Percentiles rank a stretch among this genome's conserved stretches.
phyloP scores from a whole-genome alignment of 352 stramenopile species.

The Elongisporangium prolatum region DNA sequence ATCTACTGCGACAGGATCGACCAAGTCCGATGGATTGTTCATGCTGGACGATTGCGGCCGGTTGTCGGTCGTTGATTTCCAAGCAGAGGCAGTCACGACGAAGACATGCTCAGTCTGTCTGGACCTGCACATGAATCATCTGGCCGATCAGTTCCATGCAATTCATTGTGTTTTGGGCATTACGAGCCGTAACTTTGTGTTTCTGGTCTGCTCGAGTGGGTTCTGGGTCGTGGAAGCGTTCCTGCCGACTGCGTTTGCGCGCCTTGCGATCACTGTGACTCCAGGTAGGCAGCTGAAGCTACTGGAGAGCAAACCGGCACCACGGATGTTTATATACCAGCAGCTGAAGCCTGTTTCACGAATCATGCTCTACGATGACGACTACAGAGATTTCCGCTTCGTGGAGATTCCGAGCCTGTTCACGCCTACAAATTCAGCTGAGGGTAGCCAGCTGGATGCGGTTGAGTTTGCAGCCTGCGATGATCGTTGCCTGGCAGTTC shows the following conservation, averaged over 20 bases:
- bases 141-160: constrained; percentile 23
- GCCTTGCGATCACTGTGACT: constrained; percentile 14
- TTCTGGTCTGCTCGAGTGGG: constrained; percentile 31
- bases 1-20: not conserved
- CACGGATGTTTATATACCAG: constrained; percentile 24
- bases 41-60: constrained; percentile 25
- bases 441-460: not conserved
- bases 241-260: constrained; percentile 16
- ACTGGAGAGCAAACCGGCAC: constrained; percentile 1
- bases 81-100: not conserved
- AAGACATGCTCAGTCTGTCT: not conserved
- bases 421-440: not conserved
- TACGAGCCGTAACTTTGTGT: constrained; percentile 19
- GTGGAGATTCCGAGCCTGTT: constrained; percentile 5
- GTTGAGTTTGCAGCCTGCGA: constrained; percentile 3
- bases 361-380: constrained; percentile 21
- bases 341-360: constrained; percentile 13
- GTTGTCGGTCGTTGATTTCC: constrained; percentile 15
- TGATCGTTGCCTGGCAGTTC: constrained; percentile 10
- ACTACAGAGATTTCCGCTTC: constrained; percentile 12
- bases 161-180: constrained; percentile 15
- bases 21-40: constrained; percentile 8
- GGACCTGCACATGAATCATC: constrained; percentile 18
- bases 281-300: constrained; percentile 20
- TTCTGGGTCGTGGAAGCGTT: constrained; percentile 35